Evolutionary conservation across 352 stramenopile genomes (phyloP), one percentile per base, ranked within the genome.

Genomic region (Phytophthora rubi): DNA sequence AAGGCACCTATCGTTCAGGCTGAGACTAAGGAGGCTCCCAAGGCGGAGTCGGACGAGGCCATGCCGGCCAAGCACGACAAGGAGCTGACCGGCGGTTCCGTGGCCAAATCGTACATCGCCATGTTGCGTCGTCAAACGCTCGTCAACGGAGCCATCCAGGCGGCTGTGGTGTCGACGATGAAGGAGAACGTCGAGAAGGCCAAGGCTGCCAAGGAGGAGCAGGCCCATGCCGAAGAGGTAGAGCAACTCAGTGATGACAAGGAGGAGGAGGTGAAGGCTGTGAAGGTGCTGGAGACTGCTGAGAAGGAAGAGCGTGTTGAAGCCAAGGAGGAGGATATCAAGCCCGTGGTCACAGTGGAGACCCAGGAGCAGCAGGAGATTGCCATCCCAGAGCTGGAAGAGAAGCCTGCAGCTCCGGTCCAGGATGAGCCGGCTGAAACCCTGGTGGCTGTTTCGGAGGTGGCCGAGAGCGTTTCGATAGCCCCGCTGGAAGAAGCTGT

Each of bases 151-250:
- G 75, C 68, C 23, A 77, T 82, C n/a, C 71, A 79, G 42, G 71
- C 68, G 35, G 68, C 70, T 35, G 75, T 82, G 45, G 64, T 80
- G 45, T 71, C 69, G 47, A 68, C 59, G 9, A 80, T 79, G 72
- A 72, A 80, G 64, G 58, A 63, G 53, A 70, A 73, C 49, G 61
- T 69, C 10, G 58, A 67, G 18, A 69, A 68, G 47, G 32, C 55
- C 37, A 68, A 72, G 48, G 45, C 42, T 21, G 48, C n/a, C 5
- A 57, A 68, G 55, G 5, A 35, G 21, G 16, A 68, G 45, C 3
- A 26, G n/a, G 10, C 15, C 51, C 51, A 67, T 42, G 10, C 56
- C 4, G 15, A 64, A 26, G 60, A 76, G 62, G 13, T 37, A 33
- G 8, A 57, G 21, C 15, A 21, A 16, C 37, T 15, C 37, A 15